Base-by-base conservation (phyloP, 108 stramenopile genomes). In the Cyclotella atomus region DNA sequence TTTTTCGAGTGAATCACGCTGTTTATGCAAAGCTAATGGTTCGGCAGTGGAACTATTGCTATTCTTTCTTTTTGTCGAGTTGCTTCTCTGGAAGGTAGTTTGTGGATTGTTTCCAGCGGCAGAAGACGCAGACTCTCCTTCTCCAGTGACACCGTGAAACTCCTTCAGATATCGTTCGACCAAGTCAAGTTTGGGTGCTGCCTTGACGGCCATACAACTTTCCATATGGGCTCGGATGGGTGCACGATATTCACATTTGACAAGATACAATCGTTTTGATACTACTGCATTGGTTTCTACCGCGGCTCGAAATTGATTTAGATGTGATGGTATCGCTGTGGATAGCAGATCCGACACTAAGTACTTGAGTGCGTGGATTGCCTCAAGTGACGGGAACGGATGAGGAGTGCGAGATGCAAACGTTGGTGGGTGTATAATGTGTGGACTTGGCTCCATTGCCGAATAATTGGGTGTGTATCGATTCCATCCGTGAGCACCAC, bases 161-260 rank as follows among this genome's bases (percentile, higher is more conserved):
- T 75, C 60, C 16, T 34, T 44, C 32, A 85, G 61, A 70, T 84
- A 91, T 16, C 79, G 21, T 24, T 91, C 83, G 32, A 95, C 95
- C 24, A 93, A 28, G 24, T 85, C 84, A 68, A 88, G 68, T 45
- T 84, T 71, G 8, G 95, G 95, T 12, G 95, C 95, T n/a, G 86
- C 80, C 44, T 85, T 78, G 16, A 93, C 59, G 8, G 88, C 77
- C 65, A 80, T 80, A 76, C 91, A 92, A 63, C 87, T 87, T 73
- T 95, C 95, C 79, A 90, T 73, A 70, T 89, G 87, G 23, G 90
- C 86, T 54, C 95, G 92, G 46, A 95, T 81, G 4, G 95, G 95
- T 32, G 91, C 92, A 12, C 95, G 90, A 61, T 95, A 95, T 60
- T 95, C 95, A 54, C 88, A 88, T 71, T 95, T 95, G 60, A 95